These are phyloP conservation scores for Populus pruinosa DNA, from an alignment of 345 rosid genomes.

Conservation along the genomic window DNA sequence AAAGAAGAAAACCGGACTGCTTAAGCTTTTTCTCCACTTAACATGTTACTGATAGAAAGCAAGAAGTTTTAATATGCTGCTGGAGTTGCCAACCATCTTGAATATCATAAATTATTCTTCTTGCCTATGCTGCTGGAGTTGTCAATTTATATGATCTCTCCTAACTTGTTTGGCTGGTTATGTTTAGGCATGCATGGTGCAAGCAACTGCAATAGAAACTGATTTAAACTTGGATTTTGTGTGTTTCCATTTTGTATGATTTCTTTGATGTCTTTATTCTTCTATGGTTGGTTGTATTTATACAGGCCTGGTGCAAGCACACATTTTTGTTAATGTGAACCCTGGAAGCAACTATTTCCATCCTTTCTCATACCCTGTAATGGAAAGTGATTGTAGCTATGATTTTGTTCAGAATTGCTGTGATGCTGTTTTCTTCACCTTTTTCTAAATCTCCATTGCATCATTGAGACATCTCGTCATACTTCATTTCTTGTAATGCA, in stretches of 20 bases:
- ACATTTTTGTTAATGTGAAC: background rate
- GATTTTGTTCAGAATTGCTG: background rate
- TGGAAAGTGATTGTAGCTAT: background rate
- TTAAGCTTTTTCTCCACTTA: background rate
- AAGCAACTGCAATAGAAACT: background rate
- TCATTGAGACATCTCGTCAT: background rate
- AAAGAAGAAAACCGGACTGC: background rate
- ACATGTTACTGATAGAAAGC: background rate
- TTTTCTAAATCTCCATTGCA: background rate
- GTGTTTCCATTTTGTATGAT: too few relatives aligned
- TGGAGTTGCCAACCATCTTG: too few relatives aligned
- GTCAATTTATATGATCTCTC: background rate
- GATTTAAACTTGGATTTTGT: background rate
- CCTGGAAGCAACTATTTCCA: background rate
- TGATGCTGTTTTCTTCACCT: background rate
- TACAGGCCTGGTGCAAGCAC: background rate
- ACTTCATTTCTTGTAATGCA: background rate
- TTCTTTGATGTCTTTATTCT: background rate
- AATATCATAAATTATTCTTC: too few relatives aligned
- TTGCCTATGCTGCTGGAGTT: background rate
- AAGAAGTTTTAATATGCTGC: background rate
- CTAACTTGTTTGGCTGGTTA: background rate
- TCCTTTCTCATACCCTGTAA: background rate
- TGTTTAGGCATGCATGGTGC: background rate
- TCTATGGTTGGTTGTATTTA: background rate